A percentile compares a stretch with the other conserved stretches of the same genome.
These are phyloP conservation scores for Aspergillus bertholletiae DNA, from an alignment of 495 filamentous ascomycete genomes.

Conservation along the genomic window DNA sequence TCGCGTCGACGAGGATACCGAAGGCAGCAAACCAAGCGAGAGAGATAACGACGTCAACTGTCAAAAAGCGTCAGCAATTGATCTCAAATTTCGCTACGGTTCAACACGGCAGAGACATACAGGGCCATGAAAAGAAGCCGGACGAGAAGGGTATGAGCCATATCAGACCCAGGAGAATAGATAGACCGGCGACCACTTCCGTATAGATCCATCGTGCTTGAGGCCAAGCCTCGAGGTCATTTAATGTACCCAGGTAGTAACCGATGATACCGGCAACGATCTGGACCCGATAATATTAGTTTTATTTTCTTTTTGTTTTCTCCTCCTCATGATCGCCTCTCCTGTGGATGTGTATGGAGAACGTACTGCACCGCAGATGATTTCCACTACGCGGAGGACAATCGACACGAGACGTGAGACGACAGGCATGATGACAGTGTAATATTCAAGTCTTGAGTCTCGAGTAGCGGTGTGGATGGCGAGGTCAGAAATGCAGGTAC, in stretches of 20 bases:
- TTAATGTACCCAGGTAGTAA: constrained; percentile 42
- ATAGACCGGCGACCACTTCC: constrained; percentile 54
- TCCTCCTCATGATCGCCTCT: background rate
- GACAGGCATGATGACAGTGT: constrained; percentile 36
- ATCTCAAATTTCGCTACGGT: background rate
- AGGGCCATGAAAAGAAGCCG: constrained; percentile 41
- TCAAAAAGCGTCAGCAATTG: background rate
- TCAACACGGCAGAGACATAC: constrained; percentile 22
- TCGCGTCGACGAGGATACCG: constrained; percentile 56
- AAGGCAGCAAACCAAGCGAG: constrained; percentile 63
- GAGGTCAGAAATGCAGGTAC: background rate
- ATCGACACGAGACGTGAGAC: constrained; percentile 50
- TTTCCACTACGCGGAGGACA: constrained; percentile 43
- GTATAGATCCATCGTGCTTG: constrained; percentile 57
- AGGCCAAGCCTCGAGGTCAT: constrained; percentile 32
- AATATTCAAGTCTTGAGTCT: background rate
- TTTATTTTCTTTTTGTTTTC: background rate
- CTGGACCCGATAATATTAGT: constrained; percentile 12
- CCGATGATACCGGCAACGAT: constrained; percentile 57
- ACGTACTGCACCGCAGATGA: constrained; percentile 40
- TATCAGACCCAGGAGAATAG: constrained; percentile 48
- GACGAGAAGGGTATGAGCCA: constrained; percentile 54
- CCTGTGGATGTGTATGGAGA: background rate
- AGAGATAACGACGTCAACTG: constrained; percentile 56
- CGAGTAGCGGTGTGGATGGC: constrained; percentile 1